These are phyloP conservation scores for Didymella pinodella DNA, from an alignment of 2,329 filamentous ascomycete genomes.

Conservation along the genomic window DNA sequence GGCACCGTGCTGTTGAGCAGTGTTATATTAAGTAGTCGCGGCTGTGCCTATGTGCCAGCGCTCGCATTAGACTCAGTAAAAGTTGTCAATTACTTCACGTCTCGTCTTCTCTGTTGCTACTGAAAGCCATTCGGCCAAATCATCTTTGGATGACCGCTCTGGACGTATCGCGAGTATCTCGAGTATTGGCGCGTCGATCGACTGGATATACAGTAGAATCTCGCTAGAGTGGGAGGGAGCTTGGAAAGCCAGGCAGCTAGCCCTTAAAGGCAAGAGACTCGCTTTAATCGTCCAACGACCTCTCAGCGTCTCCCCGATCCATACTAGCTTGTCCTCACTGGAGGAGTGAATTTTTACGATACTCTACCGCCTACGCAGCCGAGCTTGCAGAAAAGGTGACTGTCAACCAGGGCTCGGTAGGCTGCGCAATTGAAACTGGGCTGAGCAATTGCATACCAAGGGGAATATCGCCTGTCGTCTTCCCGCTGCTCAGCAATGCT, in stretches of 20 bases:
- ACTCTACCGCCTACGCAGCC: conserved; percentile 2
- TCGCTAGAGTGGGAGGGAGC: too few species aligned
- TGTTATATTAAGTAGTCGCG: conserved; percentile 9
- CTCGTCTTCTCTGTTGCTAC: background rate
- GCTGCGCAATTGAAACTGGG: background rate
- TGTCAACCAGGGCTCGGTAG: background rate
- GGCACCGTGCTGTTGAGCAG: conserved; percentile 11
- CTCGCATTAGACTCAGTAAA: conserved; percentile 11
- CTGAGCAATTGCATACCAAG: background rate
- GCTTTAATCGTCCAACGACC: too few species aligned
- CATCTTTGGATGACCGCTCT: background rate
- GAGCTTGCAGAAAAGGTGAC: background rate
- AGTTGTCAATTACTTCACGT: conserved; percentile 6
- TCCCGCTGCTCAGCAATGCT: background rate
- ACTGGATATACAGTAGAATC: background rate
- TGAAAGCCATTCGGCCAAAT: background rate
- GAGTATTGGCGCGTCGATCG: background rate
- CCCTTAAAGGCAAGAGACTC: too few species aligned
- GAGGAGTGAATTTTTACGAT: too few species aligned
- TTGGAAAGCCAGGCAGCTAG: too few species aligned
- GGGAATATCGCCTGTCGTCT: background rate
- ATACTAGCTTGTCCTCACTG: too few species aligned
- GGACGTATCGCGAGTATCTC: background rate
- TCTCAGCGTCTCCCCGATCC: too few species aligned
- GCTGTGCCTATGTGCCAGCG: conserved; percentile 15